Evolutionary conservation across 768 basidiomycete genomes (phyloP).

Genomic region (Filobasidium wieringae): DNA sequence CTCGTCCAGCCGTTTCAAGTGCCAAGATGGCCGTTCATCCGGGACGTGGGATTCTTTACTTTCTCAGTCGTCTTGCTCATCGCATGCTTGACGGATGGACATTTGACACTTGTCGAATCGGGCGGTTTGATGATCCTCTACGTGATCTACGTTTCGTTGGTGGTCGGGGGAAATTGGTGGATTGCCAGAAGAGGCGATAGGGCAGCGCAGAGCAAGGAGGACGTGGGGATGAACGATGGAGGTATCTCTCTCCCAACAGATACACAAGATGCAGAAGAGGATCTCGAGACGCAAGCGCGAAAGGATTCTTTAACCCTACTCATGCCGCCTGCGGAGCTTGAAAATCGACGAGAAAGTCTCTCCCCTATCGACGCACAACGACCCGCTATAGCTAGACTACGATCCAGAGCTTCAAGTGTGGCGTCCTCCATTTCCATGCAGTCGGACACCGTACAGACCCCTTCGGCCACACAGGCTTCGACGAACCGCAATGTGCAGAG

Average conservation of each 20-base stretch:
- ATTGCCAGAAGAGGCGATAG: slow-evolving; percentile 47
- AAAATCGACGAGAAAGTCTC: too few relatives aligned
- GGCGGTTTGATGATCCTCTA: slow-evolving; percentile 61
- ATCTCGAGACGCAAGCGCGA: too few relatives aligned
- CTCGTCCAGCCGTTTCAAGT: slow-evolving; percentile 91
- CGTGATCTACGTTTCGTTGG: slow-evolving; percentile 59
- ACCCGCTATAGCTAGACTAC: not conserved
- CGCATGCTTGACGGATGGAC: slow-evolving; percentile 62
- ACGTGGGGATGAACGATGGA: too few relatives aligned
- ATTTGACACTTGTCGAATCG: slow-evolving; percentile 62
- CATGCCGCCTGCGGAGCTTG: too few relatives aligned
- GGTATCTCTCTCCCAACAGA: too few relatives aligned
- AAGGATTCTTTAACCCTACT: too few relatives aligned
- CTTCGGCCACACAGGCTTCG: not conserved
- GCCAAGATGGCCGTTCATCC: slow-evolving; percentile 63
- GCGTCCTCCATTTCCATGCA: not conserved
- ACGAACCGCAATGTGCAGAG: not conserved
- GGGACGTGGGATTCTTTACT: slow-evolving; percentile 93
- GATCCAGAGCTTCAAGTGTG: not conserved
- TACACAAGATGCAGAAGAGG: too few relatives aligned
- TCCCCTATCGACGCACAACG: too few relatives aligned
- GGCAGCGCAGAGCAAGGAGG: too few relatives aligned
- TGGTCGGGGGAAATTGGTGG: slow-evolving; percentile 70
- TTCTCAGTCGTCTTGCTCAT: slow-evolving; percentile 65
- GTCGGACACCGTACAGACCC: not conserved